Evolutionary conservation across 352 stramenopile species (phyloP), one percentile per base, ranked within the genome.

Genomic region (Phytophthora agathidicida): DNA sequence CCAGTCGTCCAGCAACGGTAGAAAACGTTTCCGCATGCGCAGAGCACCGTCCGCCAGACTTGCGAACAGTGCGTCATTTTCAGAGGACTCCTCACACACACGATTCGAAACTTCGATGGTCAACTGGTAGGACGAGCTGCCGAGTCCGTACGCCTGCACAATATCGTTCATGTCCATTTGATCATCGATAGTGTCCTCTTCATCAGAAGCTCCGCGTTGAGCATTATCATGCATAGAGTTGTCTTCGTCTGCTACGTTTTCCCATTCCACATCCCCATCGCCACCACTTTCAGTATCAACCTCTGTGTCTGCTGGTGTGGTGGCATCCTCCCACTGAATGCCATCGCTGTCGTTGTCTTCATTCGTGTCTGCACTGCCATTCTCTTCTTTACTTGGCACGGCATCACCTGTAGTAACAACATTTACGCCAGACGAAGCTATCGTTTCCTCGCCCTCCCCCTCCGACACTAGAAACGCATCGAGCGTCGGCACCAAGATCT

Each of bases 121-220:
- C 20, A 93, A 60, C 22, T 88, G 78, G 47, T 93, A 93, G 11
- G 79, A 86, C 14, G 83, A 84, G 39, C 81, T 91, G 13, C 83
- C 83, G 20, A 93, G 75, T 1, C 83, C 83, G 48, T 93, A 93
- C 13, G 77, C 75, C 30, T 86, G 70, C 24, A 93, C 80, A 52
- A 93, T 93, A 17, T 89, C 75, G 43, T 89, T 91, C 17, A 91
- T 88, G 54, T 93, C 80, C 75, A 93, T 86, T 3, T 61, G 42
- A 14, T 75, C 55, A 0, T 68, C 47, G 6, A 9, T 33, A 11
- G 9, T 10, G 4, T 63, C 51, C 0, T 68, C 58, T 14, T 55
- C 35, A 5, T 54, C 50, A 11, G 7, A 23, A 19, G 43, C 42
- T 1, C 55, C 49, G 20, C 24, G 20, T 5, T 28, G 5, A 13